These are phyloP conservation scores for Penicillium mononematosum DNA, from an alignment of 495 filamentous ascomycete genomes.

Conservation along the genomic window DNA sequence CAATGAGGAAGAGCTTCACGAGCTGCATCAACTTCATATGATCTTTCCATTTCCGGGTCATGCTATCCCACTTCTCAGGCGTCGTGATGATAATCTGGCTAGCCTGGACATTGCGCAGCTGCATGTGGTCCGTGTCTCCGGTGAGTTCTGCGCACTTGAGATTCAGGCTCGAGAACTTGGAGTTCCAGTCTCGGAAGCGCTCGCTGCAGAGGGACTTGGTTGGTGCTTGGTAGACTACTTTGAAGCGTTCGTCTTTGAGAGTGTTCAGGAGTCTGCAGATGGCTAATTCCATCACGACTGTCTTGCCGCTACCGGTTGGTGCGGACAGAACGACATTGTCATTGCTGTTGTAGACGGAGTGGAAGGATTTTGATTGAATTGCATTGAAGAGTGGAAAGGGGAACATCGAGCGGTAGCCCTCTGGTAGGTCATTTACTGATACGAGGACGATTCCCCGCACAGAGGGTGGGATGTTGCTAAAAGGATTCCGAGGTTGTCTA, in stretches of 20 bases:
- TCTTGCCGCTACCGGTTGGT: constrained; percentile 94
- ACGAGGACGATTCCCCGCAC: constrained; percentile 73
- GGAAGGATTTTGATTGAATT: constrained; percentile 86
- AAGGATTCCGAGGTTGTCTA: constrained; percentile 12
- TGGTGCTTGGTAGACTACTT: constrained; percentile 93
- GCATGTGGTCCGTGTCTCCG: constrained; percentile 78
- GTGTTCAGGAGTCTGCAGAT: constrained; percentile 74
- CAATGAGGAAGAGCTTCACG: constrained; percentile 88
- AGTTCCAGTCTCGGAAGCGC: constrained; percentile 77
- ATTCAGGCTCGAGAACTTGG: constrained; percentile 74
- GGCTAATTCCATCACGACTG: constrained; percentile 84
- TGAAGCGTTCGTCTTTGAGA: constrained; percentile 68
- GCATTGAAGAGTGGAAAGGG: constrained; percentile 84
- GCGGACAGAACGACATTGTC: constrained; percentile 88
- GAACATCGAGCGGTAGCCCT: constrained; percentile 75
- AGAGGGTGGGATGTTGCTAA: constrained; percentile 33
- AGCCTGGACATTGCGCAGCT: constrained; percentile 71
- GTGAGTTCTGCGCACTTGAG: constrained; percentile 84
- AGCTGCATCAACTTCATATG: constrained; percentile 79
- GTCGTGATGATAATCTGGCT: constrained; percentile 95
- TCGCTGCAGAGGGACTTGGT: constrained; percentile 93
- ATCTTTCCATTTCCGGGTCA: constrained; percentile 95
- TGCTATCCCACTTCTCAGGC: constrained; percentile 98
- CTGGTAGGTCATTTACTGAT: constrained; percentile 69
- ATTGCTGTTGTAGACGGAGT: constrained; percentile 64